These are phyloP conservation scores for Metschnikowia vanudenii DNA, from an alignment of 805 yeast genomes.

Conservation along the genomic window DNA sequence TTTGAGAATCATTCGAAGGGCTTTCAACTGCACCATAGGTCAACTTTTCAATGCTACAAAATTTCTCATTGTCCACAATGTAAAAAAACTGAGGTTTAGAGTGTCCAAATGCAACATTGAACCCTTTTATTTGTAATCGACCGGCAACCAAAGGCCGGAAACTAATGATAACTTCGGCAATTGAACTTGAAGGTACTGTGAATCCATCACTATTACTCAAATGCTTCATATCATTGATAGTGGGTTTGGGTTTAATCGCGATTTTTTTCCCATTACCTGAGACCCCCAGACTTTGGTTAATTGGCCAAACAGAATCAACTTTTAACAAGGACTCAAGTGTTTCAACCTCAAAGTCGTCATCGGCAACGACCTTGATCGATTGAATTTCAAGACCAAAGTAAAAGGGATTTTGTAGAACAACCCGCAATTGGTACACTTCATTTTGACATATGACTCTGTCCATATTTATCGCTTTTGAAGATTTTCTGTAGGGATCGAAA, in stretches of 20 bases:
- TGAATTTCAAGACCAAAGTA: slow-evolving; percentile 65
- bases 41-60: slow-evolving; percentile 11
- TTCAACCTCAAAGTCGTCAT: slow-evolving; percentile 27
- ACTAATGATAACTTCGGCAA: slow-evolving; percentile 40
- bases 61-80: slow-evolving; percentile 34
- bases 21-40: neutral
- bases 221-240: neutral
- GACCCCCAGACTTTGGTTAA: slow-evolving; percentile 1
- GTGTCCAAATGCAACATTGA: slow-evolving; percentile 49
- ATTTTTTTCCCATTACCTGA: slow-evolving; percentile 4
- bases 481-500: slow-evolving; percentile 52
- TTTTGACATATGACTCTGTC: slow-evolving; percentile 40
- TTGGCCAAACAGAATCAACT: neutral
- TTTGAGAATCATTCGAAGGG: neutral
- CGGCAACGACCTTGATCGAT: slow-evolving; percentile 42
- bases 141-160: slow-evolving; percentile 54
- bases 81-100: slow-evolving; percentile 48
- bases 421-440: slow-evolving; percentile 57
- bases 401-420: slow-evolving; percentile 75
- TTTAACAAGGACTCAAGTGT: slow-evolving; percentile 16
- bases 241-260: neutral
- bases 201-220: slow-evolving; percentile 10
- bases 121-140: slow-evolving; percentile 47
- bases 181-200: slow-evolving; percentile 28
- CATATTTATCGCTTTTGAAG: slow-evolving; percentile 41